Percentiles rank a stretch among this genome's conserved stretches.
Conservation (phyloP, 2,329 filamentous ascomycete genomes). For the Exophiala viscosa region DNA sequence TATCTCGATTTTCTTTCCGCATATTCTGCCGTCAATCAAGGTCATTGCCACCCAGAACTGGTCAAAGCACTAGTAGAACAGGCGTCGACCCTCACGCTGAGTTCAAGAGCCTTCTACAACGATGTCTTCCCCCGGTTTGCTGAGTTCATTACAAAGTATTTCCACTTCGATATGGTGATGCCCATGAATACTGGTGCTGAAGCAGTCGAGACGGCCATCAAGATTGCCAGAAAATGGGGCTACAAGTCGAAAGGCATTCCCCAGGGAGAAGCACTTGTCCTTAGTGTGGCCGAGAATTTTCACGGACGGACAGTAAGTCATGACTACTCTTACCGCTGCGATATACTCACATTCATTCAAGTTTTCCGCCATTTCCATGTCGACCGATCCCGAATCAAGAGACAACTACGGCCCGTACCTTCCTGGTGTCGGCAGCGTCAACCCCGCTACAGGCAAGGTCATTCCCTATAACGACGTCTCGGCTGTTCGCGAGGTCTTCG, state of each 20-base stretch:
- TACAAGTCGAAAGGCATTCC: conserved; percentile 94
- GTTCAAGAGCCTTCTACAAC: conserved; percentile 94
- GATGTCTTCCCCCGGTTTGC: conserved; percentile 97
- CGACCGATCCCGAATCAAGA: conserved; percentile 88
- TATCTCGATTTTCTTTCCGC: conserved; percentile 98
- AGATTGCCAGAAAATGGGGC: conserved; percentile 95
- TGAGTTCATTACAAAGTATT: conserved; percentile 81
- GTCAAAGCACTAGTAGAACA: conserved; percentile 87
- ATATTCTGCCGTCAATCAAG: conserved; percentile 97
- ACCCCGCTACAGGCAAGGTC: conserved; percentile 69
- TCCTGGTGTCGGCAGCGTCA: conserved; percentile 74
- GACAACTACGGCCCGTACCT: conserved; percentile 97
- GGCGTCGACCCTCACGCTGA: conserved; percentile 82
- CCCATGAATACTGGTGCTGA: conserved; percentile 98
- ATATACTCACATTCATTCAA: conserved; percentile 36
- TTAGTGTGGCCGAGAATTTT: conserved; percentile 88
- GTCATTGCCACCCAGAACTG: conserved; percentile 94
- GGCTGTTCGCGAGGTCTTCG: conserved; percentile 74
- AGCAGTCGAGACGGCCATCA: conserved; percentile 92
- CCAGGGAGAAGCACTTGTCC: conserved; percentile 75
- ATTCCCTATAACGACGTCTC: conserved; percentile 84
- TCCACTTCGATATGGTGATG: conserved; percentile 95
- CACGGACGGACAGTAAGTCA: conserved; percentile 80
- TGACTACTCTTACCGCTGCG: neutral
- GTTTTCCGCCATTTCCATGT: conserved; percentile 94